Percentiles rank a stretch among this genome's conserved stretches.
Evolutionary conservation across 208 protist species (phyloP).

Genomic region (Wallacemonas sp.): DNA sequence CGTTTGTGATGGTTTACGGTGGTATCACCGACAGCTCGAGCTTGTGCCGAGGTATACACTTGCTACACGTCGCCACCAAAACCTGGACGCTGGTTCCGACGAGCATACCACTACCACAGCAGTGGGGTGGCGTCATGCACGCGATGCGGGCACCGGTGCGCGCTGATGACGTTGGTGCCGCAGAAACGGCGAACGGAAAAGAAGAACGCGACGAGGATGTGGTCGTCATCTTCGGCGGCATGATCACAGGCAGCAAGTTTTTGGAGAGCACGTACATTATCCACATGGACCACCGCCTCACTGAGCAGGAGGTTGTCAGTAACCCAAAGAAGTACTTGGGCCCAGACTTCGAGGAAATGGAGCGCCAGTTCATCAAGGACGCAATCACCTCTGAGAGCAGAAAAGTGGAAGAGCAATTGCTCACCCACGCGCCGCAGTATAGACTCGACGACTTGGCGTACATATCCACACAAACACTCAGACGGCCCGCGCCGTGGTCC

Average conservation of each 20-base stretch:
- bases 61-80: background rate
- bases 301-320: slow-evolving; percentile 16
- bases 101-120: background rate
- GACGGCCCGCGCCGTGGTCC: too few species aligned
- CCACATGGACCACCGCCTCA: slow-evolving; percentile 39
- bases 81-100: background rate
- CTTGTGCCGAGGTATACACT: background rate
- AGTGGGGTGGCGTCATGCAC: slow-evolving; percentile 1
- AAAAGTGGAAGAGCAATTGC: too few species aligned
- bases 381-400: background rate
- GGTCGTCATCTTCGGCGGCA: slow-evolving; percentile 71
- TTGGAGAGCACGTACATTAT: slow-evolving; percentile 44
- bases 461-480: too few species aligned
- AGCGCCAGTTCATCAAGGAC: background rate
- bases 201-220: slow-evolving; percentile 43
- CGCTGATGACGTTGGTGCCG: background rate
- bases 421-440: too few species aligned
- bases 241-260: slow-evolving; percentile 28
- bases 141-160: background rate
- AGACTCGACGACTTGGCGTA: too few species aligned
- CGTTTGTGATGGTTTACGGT: background rate
- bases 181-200: background rate
- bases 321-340: slow-evolving; percentile 23
- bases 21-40: slow-evolving; percentile 1
- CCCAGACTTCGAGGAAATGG: background rate